Base-by-base conservation (phyloP, 2,329 filamentous ascomycete species). In the Fusarium heterosporum region DNA sequence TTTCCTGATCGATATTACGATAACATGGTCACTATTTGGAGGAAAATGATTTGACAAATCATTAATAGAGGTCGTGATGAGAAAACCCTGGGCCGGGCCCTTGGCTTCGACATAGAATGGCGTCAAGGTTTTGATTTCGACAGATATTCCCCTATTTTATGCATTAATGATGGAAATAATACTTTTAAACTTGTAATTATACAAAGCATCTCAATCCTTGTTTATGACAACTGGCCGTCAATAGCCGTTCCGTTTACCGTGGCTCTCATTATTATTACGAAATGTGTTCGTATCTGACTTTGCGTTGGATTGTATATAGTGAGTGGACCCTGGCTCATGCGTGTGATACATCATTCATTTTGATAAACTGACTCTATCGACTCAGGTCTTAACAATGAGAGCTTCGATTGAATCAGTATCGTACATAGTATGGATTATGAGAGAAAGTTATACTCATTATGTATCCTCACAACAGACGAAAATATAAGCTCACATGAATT, bases 121-220 rank as follows among this genome's bases (percentile, higher is more conserved):
- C 56, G 68, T 56, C 57, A 10, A 34, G 26, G 26, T 22, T 38
- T 25, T 25, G 22, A 28, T 36, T 43, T 50, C 11, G 46, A 36
- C 2, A 49, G 25, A 61, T 28, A 68, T 25, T 63, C 45, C 64
- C 51, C 49, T 39, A 62, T 48, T 49, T 46, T 45, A 45, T 13
- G 26, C 36, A n/a, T 66, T 38, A 51, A 66, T 61, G 45, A 57
- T 30, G 53, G 50, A 58, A n/a, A 54, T 30, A 51, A 51, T 50
- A 14, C 10, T 22, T n/a, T n/a, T 16, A 12, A 8, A 45, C 4
- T 6, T 17, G 19, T 22, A 6, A 28, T 12, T 16, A 17, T n/a
- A 4, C 3, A 5, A n/a, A 34, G 32, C 7, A 36, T n/a, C 32
- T 14, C n/a, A 8, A 4, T 8, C 14, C n/a, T 14, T 2, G 7